These are phyloP conservation scores for Acorus calamus DNA, from an alignment of 106 monocot genomes.

Conservation along the genomic window DNA sequence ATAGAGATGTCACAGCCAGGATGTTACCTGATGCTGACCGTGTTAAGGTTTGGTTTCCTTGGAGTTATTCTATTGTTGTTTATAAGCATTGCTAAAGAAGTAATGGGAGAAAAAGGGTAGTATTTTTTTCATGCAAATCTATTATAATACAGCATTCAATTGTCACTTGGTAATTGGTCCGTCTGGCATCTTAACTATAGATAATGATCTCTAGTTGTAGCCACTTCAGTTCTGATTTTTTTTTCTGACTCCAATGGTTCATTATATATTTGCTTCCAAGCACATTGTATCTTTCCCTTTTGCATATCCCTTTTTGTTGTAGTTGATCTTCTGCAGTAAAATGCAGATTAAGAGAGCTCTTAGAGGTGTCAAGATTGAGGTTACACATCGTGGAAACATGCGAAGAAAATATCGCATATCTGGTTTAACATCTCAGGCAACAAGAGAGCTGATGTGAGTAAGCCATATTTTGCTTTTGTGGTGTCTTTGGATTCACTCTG, in stretches of 20 bases:
- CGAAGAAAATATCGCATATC: constrained; percentile 74
- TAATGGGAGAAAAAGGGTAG: no score
- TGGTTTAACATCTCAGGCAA: constrained; percentile 72
- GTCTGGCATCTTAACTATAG: no score
- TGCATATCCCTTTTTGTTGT: no score
- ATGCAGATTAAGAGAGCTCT: constrained; percentile 76
- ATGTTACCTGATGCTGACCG: constrained; percentile 77
- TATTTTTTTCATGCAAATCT: no score
- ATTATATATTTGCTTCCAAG: no score
- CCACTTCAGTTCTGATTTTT: no score
- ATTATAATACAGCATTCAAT: no score
- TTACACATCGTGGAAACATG: constrained; percentile 74
- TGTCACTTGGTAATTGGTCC: no score
- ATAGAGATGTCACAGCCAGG: constrained; percentile 55
- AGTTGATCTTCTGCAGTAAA: neutral
- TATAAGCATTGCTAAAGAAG: no score
- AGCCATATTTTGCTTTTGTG: neutral
- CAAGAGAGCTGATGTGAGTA: constrained; percentile 69
- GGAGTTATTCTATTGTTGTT: neutral
- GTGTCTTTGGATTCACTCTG: neutral
- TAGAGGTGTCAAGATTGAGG: constrained; percentile 79
- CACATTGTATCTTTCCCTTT: no score
- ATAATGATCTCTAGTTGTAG: no score
- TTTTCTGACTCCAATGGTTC: no score
- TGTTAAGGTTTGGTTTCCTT: constrained; percentile 52